phyloP scores from a whole-genome alignment of 805 yeast genomes.

The Torulaspora maleeae region DNA sequence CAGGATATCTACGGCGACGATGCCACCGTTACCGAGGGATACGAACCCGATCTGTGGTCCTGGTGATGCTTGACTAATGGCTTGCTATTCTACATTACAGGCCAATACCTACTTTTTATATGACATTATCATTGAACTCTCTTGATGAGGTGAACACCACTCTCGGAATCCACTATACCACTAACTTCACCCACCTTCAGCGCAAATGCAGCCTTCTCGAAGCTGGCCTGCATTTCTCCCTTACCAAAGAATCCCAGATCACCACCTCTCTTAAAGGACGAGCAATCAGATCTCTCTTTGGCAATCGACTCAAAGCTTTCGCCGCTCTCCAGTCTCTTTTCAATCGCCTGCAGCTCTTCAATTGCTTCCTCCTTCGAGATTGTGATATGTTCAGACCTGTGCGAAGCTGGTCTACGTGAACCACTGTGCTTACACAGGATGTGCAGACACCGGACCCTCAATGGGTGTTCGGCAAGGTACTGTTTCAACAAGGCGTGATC shows the following conservation, averaged over 20 bases:
- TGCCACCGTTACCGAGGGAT: constrained; percentile 54
- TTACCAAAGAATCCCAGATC: constrained; percentile 85
- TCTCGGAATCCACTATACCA: constrained; percentile 78
- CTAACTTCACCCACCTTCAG: constrained; percentile 80
- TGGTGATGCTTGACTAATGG: constrained; percentile 18
- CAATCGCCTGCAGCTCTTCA: constrained; percentile 52
- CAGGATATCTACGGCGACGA: constrained; percentile 71
- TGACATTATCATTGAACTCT: constrained; percentile 57
- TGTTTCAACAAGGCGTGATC: constrained; percentile 53
- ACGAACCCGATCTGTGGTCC: constrained; percentile 43
- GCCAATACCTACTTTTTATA: constrained; percentile 11
- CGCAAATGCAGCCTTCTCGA: constrained; percentile 81
- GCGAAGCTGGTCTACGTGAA: constrained; percentile 85
- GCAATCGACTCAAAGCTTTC: constrained; percentile 69
- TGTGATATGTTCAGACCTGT: constrained; percentile 76
- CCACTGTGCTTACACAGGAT: constrained; percentile 76
- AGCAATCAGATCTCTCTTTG: constrained; percentile 78
- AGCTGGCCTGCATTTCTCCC: constrained; percentile 94
- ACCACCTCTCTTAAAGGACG: constrained; percentile 81
- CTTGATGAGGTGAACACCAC: constrained; percentile 86
- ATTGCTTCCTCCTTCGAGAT: constrained; percentile 80
- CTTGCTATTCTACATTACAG: too few relatives aligned
- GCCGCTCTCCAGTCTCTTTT: constrained; percentile 43
- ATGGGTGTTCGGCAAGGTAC: constrained; percentile 55
- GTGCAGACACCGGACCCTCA: constrained; percentile 75